phyloP scores from a whole-genome alignment of 768 basidiomycete species.

The Lentinula aciculospora region DNA sequence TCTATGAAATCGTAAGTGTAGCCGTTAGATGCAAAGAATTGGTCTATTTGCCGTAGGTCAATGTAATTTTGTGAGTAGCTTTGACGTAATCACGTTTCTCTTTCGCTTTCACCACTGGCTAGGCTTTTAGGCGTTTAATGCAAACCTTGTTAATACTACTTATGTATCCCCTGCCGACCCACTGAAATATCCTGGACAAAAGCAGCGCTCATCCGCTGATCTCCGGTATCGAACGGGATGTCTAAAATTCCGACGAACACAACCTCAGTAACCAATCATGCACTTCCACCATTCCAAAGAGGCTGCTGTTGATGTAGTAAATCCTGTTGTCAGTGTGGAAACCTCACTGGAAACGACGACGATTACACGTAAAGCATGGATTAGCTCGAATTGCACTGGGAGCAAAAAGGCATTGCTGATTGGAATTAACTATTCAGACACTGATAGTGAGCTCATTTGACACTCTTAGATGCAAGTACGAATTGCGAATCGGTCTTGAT shows the following conservation, averaged over 20 bases:
- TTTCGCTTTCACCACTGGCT: too few relatives aligned
- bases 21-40: too few relatives aligned
- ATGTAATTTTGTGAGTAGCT: too few relatives aligned
- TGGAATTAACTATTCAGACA: slow-evolving; percentile 3
- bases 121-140: too few relatives aligned
- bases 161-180: too few relatives aligned
- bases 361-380: not conserved
- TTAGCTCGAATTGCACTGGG: slow-evolving; percentile 6
- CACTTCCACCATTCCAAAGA: slow-evolving; percentile 3
- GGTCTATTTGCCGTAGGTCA: too few relatives aligned
- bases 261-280: not conserved
- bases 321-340: not conserved
- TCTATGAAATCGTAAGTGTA: too few relatives aligned
- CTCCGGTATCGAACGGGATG: not conserved
- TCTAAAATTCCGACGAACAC: not conserved
- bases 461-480: not conserved
- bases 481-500: not conserved
- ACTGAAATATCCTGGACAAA: too few relatives aligned
- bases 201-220: not conserved
- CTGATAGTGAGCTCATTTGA: slow-evolving; percentile 2
- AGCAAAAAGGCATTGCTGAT: slow-evolving; percentile 5
- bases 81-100: too few relatives aligned
- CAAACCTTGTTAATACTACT: too few relatives aligned
- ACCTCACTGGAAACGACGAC: not conserved
- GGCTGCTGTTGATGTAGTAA: not conserved